phyloP scores from a whole-genome alignment of 345 rosid species.

The Arabidopsis arenosa region DNA sequence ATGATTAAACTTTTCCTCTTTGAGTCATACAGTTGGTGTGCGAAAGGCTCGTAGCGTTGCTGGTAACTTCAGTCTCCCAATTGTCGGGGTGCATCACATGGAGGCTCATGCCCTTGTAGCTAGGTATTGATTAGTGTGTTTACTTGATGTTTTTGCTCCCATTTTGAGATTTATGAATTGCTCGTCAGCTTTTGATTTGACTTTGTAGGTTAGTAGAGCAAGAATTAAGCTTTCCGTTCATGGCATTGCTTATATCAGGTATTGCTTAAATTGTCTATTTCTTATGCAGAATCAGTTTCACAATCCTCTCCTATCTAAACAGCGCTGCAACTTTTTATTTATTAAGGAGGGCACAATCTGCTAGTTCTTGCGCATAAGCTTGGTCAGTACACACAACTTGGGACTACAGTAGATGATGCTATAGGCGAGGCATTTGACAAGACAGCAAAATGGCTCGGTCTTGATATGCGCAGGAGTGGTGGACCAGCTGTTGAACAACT shows the following conservation, averaged over 20 bases:
- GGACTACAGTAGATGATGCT: constrained; percentile 95
- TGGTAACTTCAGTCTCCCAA: constrained; percentile 68
- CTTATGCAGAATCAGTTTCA: not conserved
- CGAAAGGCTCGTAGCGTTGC: constrained; percentile 84
- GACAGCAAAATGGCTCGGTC: constrained; percentile 95
- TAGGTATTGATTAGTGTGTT: constrained; percentile 53
- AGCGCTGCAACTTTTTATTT: not conserved
- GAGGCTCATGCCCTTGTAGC: constrained; percentile 97
- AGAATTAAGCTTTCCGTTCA: constrained; percentile 86
- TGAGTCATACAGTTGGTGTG: constrained; percentile 71
- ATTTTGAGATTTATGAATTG: not conserved
- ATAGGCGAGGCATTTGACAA: constrained; percentile 97
- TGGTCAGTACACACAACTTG: constrained; percentile 91
- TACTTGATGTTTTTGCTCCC: not conserved
- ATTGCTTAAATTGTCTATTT: not conserved
- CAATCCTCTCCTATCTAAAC: not conserved
- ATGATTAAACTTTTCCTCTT: no score
- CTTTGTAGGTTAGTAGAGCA: constrained; percentile 64
- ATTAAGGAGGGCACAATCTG: constrained; percentile 86
- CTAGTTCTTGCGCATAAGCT: constrained; percentile 82
- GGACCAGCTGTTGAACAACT: constrained; percentile 97
- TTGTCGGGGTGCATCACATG: constrained; percentile 91
- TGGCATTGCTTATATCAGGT: constrained; percentile 96
- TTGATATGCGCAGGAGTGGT: constrained; percentile 90
- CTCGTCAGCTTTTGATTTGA: constrained; percentile 17